phyloP scores from a whole-genome alignment of 1,284 basidiomycete species.

The Malassezia caprae region DNA sequence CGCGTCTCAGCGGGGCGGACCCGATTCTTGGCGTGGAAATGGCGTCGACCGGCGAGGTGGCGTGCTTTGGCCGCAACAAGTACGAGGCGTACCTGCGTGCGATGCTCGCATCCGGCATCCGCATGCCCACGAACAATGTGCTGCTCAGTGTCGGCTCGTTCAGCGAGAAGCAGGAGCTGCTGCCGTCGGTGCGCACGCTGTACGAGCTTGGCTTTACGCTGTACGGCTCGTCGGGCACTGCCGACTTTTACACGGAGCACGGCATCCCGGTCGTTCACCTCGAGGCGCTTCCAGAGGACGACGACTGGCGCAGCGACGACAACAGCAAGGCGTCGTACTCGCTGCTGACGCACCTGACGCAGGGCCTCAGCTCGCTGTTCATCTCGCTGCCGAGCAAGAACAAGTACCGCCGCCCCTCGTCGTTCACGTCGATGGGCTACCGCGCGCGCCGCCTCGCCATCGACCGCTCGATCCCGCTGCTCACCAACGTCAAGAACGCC shows the following conservation, averaged over 20 bases:
- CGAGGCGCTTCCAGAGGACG: constrained; percentile 46
- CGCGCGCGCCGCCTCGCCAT: constrained; percentile 97
- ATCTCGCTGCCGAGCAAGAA: constrained; percentile 99
- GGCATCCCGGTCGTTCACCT: constrained; percentile 46
- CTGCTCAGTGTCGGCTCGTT: constrained; percentile 88
- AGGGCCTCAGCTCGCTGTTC: constrained; percentile 59
- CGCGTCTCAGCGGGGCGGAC: constrained; percentile 85
- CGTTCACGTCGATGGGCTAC: constrained; percentile 94
- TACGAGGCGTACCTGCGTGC: constrained; percentile 98
- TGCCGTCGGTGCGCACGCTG: constrained; percentile 94
- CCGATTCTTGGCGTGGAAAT: constrained; percentile 98
- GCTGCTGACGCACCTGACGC: constrained; percentile 42
- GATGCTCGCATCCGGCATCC: constrained; percentile 87
- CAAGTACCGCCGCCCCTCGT: constrained; percentile 89
- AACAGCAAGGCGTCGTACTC: constrained; percentile 43
- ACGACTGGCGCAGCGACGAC: constrained; percentile 39
- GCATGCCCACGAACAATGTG: constrained; percentile 88
- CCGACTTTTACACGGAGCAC: constrained; percentile 51
- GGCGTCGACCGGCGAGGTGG: constrained; percentile 99
- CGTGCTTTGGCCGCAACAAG: constrained; percentile 93
- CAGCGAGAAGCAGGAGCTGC: constrained; percentile 92
- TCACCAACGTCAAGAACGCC: constrained; percentile 98
- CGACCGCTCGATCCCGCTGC: constrained; percentile 90
- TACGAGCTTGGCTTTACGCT: constrained; percentile 87
- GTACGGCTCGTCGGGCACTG: constrained; percentile 91